Evolutionary conservation across 2,329 filamentous ascomycete genomes (phyloP).

Genomic region (Aspergillus sp.): DNA sequence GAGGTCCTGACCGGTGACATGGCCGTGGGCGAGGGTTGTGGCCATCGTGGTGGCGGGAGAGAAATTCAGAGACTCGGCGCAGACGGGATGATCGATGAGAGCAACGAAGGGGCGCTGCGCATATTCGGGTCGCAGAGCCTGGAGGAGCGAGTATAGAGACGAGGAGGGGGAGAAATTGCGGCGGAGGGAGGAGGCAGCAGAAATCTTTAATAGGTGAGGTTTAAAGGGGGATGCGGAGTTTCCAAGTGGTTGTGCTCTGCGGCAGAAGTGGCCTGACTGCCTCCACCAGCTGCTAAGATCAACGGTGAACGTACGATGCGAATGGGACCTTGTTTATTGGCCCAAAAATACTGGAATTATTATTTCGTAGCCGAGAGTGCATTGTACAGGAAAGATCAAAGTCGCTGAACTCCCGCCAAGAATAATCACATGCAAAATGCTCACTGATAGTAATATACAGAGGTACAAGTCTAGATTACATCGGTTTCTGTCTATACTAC

Average conservation of each 20-base stretch:
- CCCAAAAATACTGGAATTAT: not conserved
- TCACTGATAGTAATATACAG: not conserved
- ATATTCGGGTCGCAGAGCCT: constrained; percentile 18
- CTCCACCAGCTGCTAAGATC: not conserved
- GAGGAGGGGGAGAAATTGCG: constrained; percentile 2
- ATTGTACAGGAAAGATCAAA: not conserved
- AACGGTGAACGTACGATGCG: constrained; percentile 6
- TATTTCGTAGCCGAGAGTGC: not conserved
- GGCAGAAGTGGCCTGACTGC: constrained; percentile 10
- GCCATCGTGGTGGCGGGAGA: constrained; percentile 25
- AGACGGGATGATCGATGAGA: constrained; percentile 11
- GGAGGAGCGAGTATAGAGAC: not conserved
- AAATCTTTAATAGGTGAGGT: constrained; percentile 1
- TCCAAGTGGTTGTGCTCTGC: not conserved
- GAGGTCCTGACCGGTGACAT: constrained; percentile 25
- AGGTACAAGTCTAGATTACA: not conserved
- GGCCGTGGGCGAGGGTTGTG: constrained; percentile 25
- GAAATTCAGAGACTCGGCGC: constrained; percentile 9
- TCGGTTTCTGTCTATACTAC: not conserved
- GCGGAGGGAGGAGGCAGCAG: constrained; percentile 1
- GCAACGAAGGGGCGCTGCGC: constrained; percentile 15
- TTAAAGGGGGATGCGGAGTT: constrained; percentile 5
- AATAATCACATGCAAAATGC: constrained; percentile 9
- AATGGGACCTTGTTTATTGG: not conserved
- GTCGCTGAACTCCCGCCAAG: not conserved